phyloP scores from a whole-genome alignment of 2,329 filamentous ascomycete genomes.

The Didymella segeticola region DNA sequence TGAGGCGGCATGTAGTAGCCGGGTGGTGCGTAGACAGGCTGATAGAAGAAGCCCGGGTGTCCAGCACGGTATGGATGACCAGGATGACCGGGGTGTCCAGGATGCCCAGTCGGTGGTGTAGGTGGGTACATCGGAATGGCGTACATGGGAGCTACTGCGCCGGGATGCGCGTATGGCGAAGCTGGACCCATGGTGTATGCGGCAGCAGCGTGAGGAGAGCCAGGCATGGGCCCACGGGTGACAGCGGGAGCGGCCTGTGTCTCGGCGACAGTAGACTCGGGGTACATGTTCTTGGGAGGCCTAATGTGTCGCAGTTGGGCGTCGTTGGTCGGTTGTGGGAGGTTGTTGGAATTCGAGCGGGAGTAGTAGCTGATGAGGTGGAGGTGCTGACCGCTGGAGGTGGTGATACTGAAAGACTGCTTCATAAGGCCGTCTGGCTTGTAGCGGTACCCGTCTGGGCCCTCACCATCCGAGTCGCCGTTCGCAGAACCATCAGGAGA shows the following conservation, averaged over 20 bases:
- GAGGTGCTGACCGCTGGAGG: constrained; percentile 85
- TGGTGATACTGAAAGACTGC: constrained; percentile 99
- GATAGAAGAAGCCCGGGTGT: constrained; percentile 40
- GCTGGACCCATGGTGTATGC: constrained; percentile 62
- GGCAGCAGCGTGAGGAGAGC: constrained; percentile 61
- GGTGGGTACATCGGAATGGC: constrained; percentile 51
- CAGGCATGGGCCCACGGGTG: constrained; percentile 73
- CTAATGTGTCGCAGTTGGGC: constrained; percentile 79
- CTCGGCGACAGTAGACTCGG: constrained; percentile 92
- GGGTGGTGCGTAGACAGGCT: constrained; percentile 41
- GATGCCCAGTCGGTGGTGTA: constrained; percentile 48
- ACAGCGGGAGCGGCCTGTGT: constrained; percentile 79
- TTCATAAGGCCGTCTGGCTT: constrained; percentile 98
- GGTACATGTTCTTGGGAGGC: constrained; percentile 94
- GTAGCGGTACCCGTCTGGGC: constrained; percentile 54
- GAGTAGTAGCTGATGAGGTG: constrained; percentile 98
- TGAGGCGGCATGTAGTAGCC: constrained; percentile 36
- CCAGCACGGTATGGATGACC: constrained; percentile 47
- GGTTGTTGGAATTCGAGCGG: constrained; percentile 75
- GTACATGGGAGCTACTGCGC: constrained; percentile 51
- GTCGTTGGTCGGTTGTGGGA: constrained; percentile 84
- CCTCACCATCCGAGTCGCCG: constrained; percentile 82
- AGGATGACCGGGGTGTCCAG: constrained; percentile 37
- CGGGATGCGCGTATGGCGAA: constrained; percentile 55
- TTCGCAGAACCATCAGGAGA: constrained; percentile 82